These are phyloP conservation scores for Aspergillus ruber DNA, from an alignment of 2,329 filamentous ascomycete genomes.

Conservation along the genomic window DNA sequence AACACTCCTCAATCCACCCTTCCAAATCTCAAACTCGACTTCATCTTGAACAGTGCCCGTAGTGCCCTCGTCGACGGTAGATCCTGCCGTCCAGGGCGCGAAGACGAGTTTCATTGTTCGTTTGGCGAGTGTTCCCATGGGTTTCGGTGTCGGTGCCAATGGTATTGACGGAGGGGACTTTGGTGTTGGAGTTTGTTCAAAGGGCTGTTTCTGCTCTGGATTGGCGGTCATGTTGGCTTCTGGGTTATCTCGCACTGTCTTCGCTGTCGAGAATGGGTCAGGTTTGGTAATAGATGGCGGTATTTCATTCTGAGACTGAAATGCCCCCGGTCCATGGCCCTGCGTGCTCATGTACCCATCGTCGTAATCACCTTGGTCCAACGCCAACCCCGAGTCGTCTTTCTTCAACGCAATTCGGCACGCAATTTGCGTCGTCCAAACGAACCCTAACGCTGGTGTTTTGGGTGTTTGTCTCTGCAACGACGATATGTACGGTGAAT, in stretches of 20 bases:
- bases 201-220: background rate
- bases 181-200: background rate
- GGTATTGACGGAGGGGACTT: background rate
- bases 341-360: background rate
- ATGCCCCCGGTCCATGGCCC: background rate
- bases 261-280: too few relatives aligned
- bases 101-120: slow-evolving; percentile 87
- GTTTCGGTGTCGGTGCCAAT: background rate
- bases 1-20: slow-evolving; percentile 47
- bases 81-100: slow-evolving; percentile 63
- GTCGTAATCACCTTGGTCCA: background rate
- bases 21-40: slow-evolving; percentile 69
- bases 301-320: background rate
- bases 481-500: slow-evolving; percentile 44
- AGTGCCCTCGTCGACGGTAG: slow-evolving; percentile 29
- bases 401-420: slow-evolving; percentile 77
- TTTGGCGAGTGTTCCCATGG: slow-evolving; percentile 40
- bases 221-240: too few relatives aligned
- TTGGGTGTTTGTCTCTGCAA: slow-evolving; percentile 48
- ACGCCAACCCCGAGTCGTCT: slow-evolving; percentile 26
- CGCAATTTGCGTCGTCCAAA: slow-evolving; percentile 86
- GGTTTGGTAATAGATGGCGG: background rate
- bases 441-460: slow-evolving; percentile 77
- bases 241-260: too few relatives aligned
- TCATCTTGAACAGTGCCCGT: slow-evolving; percentile 13